Conservation (phyloP, 148 eudicot genomes). For the Cornus florida region DNA sequence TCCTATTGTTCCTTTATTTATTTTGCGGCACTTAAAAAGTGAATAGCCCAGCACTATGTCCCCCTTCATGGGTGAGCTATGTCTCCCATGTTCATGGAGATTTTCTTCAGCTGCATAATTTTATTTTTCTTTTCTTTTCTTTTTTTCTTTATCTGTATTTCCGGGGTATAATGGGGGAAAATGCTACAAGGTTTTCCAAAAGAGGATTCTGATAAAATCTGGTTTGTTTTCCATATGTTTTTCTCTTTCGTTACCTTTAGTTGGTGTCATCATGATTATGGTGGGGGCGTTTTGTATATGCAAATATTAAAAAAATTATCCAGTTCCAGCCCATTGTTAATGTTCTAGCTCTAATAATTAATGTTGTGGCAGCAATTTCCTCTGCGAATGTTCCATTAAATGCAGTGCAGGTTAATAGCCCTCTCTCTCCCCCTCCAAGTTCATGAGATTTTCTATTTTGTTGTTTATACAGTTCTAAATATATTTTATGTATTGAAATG, state of each 20-base stretch:
- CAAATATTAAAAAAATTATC: constrained; percentile 91
- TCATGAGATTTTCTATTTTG: neutral
- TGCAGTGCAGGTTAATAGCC: constrained; percentile 70
- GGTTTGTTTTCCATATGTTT: neutral
- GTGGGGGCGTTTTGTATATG: constrained; percentile 96
- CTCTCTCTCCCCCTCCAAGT: neutral
- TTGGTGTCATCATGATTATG: constrained; percentile 20
- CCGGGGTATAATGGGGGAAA: too few species aligned
- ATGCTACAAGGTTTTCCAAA: neutral
- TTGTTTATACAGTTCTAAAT: neutral
- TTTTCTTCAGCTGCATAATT: too few species aligned
- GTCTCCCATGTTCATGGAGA: too few species aligned
- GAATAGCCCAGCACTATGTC: too few species aligned
- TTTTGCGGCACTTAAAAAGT: too few species aligned
- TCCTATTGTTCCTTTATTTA: too few species aligned
- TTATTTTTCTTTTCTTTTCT: too few species aligned
- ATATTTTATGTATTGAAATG: neutral
- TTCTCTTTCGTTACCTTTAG: neutral
- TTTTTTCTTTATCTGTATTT: too few species aligned
- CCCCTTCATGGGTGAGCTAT: too few species aligned
- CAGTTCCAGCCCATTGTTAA: constrained; percentile 98
- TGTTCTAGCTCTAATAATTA: constrained; percentile 84
- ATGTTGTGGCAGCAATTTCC: constrained; percentile 86
- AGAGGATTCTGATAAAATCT: too few species aligned
- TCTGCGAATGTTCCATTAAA: constrained; percentile 82